These are phyloP conservation scores for Candida suzukii DNA, from an alignment of 805 yeast genomes.

Conservation along the genomic window DNA sequence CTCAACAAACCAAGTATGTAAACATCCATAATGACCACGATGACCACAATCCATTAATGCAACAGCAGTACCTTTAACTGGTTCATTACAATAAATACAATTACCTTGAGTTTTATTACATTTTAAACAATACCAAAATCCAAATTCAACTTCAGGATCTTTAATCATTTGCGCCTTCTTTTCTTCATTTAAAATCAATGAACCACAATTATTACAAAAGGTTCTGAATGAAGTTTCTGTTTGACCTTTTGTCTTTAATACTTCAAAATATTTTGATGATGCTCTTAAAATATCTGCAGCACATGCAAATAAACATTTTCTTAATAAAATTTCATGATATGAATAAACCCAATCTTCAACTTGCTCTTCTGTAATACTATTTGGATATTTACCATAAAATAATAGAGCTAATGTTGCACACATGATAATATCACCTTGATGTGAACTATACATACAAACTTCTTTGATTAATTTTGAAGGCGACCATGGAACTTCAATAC, in stretches of 20 bases:
- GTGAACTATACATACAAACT: slow-evolving; percentile 46
- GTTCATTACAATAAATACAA: slow-evolving; percentile 75
- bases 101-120: slow-evolving; percentile 55
- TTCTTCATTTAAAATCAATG: slow-evolving; percentile 51
- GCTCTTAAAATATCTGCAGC: slow-evolving; percentile 49
- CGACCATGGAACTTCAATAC: slow-evolving; percentile 45
- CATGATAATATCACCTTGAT: slow-evolving; percentile 60
- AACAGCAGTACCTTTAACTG: slow-evolving; percentile 65
- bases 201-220: slow-evolving; percentile 56
- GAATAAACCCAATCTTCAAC: slow-evolving; percentile 49
- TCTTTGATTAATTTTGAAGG: slow-evolving; percentile 41
- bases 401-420: slow-evolving; percentile 50
- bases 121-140: slow-evolving; percentile 80
- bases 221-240: slow-evolving; percentile 39
- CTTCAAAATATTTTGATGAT: slow-evolving; percentile 21
- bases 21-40: slow-evolving; percentile 76
- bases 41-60: slow-evolving; percentile 73
- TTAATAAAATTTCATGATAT: slow-evolving; percentile 48
- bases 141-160: slow-evolving; percentile 37
- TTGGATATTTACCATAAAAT: slow-evolving; percentile 37
- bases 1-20: slow-evolving; percentile 67
- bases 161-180: slow-evolving; percentile 33
- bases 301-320: slow-evolving; percentile 44
- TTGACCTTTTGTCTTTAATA: slow-evolving; percentile 28
- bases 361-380: slow-evolving; percentile 17